Percentiles rank a stretch among this genome's conserved stretches.
Conservation (phyloP, 2,329 filamentous ascomycete species). For the Xenosphaeropsis pyriputrescens region DNA sequence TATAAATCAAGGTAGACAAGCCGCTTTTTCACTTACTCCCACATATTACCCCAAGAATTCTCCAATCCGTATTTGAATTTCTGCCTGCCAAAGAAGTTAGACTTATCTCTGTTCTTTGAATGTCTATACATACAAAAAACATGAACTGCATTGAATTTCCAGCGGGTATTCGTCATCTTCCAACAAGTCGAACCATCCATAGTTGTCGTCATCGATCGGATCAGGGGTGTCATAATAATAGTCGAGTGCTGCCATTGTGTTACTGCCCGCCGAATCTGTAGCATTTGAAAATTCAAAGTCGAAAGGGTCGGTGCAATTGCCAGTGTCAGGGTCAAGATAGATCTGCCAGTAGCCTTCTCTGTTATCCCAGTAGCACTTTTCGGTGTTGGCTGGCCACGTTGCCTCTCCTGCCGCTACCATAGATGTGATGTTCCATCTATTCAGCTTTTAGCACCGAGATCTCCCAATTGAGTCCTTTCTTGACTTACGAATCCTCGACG, state of each 20-base stretch:
- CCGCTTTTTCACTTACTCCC: neutral
- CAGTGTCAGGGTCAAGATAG: neutral
- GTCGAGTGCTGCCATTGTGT: neutral
- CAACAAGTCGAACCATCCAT: neutral
- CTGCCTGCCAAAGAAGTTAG: no score
- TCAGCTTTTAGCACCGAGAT: no score
- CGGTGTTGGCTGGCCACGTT: neutral
- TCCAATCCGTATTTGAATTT: neutral
- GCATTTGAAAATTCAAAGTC: neutral
- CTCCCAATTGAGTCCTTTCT: no score
- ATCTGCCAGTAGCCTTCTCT: neutral
- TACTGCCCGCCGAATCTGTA: neutral
- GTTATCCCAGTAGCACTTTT: neutral
- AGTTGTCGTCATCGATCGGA: neutral
- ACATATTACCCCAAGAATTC: neutral
- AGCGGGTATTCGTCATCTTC: neutral
- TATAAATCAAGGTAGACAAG: neutral
- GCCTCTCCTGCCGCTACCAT: neutral
- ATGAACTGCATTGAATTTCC: neutral
- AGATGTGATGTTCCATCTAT: neutral
- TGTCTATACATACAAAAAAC: no score
- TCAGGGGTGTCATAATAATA: neutral
- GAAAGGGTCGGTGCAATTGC: neutral
- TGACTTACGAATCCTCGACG: neutral
- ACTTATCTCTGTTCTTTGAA: no score